Conservation (phyloP, 129 eudicot genomes). For the Flaveria ramosissima region DNA sequence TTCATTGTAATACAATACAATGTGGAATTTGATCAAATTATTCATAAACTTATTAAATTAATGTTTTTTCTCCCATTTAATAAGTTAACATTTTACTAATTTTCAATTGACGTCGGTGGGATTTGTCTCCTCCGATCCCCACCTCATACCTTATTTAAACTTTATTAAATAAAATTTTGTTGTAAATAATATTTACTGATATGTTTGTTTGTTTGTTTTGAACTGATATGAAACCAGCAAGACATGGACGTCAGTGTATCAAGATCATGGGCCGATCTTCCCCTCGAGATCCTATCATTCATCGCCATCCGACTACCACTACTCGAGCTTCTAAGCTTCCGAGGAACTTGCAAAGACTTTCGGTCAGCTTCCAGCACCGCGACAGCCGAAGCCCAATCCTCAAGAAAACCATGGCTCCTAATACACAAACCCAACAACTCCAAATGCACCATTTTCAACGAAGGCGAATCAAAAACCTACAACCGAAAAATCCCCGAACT, state of each 20-base stretch:
- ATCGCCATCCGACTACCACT: slow-evolving; percentile 28
- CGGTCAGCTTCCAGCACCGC: slow-evolving; percentile 32
- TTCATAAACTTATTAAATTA: too few species aligned
- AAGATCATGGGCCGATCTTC: slow-evolving; percentile 36
- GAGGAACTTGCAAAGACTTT: slow-evolving; percentile 41
- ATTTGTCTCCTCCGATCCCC: too few species aligned
- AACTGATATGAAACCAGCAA: not conserved
- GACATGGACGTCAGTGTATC: not conserved
- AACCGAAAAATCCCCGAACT: slow-evolving; percentile 32
- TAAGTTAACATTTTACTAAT: too few species aligned
- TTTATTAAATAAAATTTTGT: too few species aligned
- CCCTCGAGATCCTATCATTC: slow-evolving; percentile 26
- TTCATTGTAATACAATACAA: too few species aligned
- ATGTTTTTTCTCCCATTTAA: too few species aligned
- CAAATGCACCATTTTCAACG: slow-evolving; percentile 17
- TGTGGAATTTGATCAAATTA: too few species aligned
- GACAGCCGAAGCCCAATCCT: slow-evolving; percentile 25
- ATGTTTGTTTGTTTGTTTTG: not conserved
- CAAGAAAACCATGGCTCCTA: slow-evolving; percentile 30
- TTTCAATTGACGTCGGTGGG: too few species aligned
- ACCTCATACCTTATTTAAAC: too few species aligned
- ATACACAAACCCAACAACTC: slow-evolving; percentile 20
- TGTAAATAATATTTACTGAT: too few species aligned
- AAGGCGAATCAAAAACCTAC: slow-evolving; percentile 24
- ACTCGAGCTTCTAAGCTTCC: slow-evolving; percentile 41